Evolutionary conservation across 148 eudicot species (phyloP), one percentile per base, ranked within the genome.

Genomic region (Cornus controversa): DNA sequence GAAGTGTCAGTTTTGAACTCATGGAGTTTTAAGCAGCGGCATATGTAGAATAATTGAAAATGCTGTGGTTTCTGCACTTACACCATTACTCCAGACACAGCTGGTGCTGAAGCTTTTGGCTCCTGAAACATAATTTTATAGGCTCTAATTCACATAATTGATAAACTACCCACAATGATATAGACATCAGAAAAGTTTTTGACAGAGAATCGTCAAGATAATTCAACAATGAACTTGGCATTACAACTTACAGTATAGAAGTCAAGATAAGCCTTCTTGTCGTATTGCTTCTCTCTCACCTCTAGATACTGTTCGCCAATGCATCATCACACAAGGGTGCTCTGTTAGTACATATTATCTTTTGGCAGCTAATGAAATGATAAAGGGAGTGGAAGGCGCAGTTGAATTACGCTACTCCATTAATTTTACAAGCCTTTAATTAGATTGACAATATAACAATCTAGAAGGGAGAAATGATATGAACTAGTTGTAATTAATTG

Each of bases 241-340:
- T 5, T n/a, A 6, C 3, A 31, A 85, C 94, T 89, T 89, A 96
- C 99, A 66, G 91, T 88, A 83, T 82, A 96, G 78, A 96, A 88
- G 78, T 96, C 97, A 66, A 96, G 72, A 78, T 86, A 85, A 37
- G 75, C 86, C 81, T 96, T 95, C 84, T 88, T 80, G 80, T 96
- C 99, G 64, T 96, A 96, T 81, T 96, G 99, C 85, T 96, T 93
- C 87, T 96, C 99, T 84, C 99, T 84, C 72, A 96, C 97, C 79
- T 96, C 98, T 62, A 96, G 88, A 88, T 93, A 72, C 99, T 96
- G 89, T n/a, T n/a, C n/a, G 74, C 62, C 80, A 80, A 69, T 28
- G 73, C 71, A 78, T 25, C 64, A 60, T 60, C 1, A n/a, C n/a
- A n/a, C 8, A 60, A 60, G 64, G 64, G 25, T 3, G 64, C 20